Conservation (phyloP, 306 rosid species). For the Rubus parviflorus region DNA sequence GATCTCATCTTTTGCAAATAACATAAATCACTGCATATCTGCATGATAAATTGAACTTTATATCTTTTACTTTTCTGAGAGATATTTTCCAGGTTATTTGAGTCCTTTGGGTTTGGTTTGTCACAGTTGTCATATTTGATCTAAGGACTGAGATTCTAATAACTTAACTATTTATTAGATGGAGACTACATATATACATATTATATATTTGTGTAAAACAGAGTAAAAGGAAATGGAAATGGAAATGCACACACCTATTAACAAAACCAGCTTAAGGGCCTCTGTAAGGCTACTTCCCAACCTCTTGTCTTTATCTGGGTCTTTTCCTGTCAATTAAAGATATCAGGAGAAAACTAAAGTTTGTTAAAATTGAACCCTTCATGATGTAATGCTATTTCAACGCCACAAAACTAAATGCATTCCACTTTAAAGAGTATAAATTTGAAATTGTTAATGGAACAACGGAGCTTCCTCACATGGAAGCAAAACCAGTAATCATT, state of each 20-base stretch:
- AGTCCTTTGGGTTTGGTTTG: background rate
- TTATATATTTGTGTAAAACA: background rate
- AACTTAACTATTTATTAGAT: background rate
- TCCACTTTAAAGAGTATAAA: background rate
- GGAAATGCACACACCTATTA: constrained; percentile 61
- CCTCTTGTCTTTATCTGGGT: constrained; percentile 62
- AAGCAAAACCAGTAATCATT: background rate
- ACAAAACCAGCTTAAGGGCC: constrained; percentile 86
- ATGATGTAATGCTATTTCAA: constrained; percentile 7
- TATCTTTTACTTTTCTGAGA: background rate
- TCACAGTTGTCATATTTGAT: background rate
- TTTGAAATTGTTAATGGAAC: background rate
- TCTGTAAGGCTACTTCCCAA: constrained; percentile 60
- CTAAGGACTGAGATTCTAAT: background rate
- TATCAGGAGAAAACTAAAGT: constrained; percentile 16
- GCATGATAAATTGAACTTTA: background rate
- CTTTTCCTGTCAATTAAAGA: constrained; percentile 56
- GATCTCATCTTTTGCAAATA: background rate
- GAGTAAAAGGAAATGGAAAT: background rate
- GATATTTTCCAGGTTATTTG: background rate
- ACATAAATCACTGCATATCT: background rate
- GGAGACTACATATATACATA: background rate
- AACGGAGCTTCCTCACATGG: background rate
- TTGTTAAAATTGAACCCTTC: constrained; percentile 11
- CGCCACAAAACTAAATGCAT: background rate